Base-by-base conservation (phyloP, 2,329 filamentous ascomycete genomes). In the Davidsoniella neocaledoniae region DNA sequence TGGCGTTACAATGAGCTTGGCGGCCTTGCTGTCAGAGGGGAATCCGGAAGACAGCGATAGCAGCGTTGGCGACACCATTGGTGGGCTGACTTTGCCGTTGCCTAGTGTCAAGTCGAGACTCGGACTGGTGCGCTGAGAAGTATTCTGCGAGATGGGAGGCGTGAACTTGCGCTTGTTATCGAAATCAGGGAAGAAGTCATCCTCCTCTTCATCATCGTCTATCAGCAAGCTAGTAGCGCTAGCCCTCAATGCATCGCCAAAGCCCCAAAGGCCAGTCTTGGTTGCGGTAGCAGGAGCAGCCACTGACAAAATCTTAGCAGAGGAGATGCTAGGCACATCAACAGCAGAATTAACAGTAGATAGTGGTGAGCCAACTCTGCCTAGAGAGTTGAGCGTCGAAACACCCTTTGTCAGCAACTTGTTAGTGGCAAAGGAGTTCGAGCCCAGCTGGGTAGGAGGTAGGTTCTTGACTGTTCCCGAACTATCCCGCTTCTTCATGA, bases 151-250 rank as follows among this genome's bases (percentile, higher is more conserved):
- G 19, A 50, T 53, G 17, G 48, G 45, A 5, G 54, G 48, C 2
- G 50, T 50, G 10, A 50, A 51, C 41, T 53, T 53, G 17, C 54
- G 63, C 54, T 62, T 64, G 49, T 66, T 63, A 43, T 68, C 68
- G 58, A 77, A 76, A 57, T 76, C 69, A 2, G 74, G 66, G 4
- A 75, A 63, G 57, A 74, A 66, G 45, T 72, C 68, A 36, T 72
- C 67, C n/a, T 72, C 68, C 2, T 73, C 71, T 17, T 72, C 68
- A 17, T 70, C 68, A 6, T 67, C 64, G 12, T 71, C 67, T 14
- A 36, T 23, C 10, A 46, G 26, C n/a, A 38, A 29, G 12, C 16
- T 43, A 19, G n/a, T 43, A 33, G 38, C 25, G 64, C 61, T 64
- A 63, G 64, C 19, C 46, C 53, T 33, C n/a, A 14, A 25, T 43